Conservation (phyloP, 2,329 filamentous ascomycete species). For the Ilyonectria sp. region DNA sequence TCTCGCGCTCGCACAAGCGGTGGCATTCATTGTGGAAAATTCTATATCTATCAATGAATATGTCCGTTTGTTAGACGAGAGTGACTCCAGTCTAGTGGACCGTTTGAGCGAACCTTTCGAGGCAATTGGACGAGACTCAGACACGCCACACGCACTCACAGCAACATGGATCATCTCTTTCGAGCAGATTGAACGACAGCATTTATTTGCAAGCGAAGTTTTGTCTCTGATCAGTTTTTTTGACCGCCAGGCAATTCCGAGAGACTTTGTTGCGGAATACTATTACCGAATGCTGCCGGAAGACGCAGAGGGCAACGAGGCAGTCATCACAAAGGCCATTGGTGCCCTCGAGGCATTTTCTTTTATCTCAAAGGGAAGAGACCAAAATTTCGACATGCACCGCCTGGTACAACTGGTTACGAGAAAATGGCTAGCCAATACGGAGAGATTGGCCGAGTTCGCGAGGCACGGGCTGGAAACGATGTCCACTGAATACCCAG, state of each 20-base stretch:
- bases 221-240: constrained; percentile 53
- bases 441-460: neutral
- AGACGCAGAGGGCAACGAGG: neutral
- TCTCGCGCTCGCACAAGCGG: constrained; percentile 52
- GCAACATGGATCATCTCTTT: constrained; percentile 53
- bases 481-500: constrained; percentile 39
- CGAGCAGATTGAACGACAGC: constrained; percentile 48
- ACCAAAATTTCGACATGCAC: constrained; percentile 30
- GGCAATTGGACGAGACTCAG: constrained; percentile 47
- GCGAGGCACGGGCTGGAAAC: constrained; percentile 37
- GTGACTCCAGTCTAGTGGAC: constrained; percentile 32
- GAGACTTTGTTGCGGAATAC: constrained; percentile 40
- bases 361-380: constrained; percentile 6
- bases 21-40: constrained; percentile 51
- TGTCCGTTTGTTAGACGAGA: constrained; percentile 45
- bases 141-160: constrained; percentile 44
- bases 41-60: constrained; percentile 44
- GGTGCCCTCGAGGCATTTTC: constrained; percentile 50
- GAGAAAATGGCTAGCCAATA: constrained; percentile 15
- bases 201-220: constrained; percentile 46
- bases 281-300: neutral
- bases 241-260: constrained; percentile 50
- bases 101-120: constrained; percentile 50
- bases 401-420: constrained; percentile 30
- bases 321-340: constrained; percentile 35